Conservation (phyloP, 768 basidiomycete genomes). For the Auricularia heimuer region DNA sequence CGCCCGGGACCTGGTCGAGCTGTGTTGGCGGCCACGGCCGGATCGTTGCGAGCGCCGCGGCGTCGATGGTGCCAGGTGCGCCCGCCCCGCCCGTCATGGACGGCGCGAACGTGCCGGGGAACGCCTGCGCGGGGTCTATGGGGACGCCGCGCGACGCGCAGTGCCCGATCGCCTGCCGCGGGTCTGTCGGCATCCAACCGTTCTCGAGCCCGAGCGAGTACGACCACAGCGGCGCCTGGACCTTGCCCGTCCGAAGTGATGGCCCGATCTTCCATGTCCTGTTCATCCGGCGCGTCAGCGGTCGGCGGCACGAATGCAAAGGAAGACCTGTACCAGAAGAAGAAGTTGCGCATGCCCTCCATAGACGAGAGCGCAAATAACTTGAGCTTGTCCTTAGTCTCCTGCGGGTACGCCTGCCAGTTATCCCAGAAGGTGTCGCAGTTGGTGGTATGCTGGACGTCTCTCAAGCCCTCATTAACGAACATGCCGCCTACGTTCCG, state of each 20-base stretch:
- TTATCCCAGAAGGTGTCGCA: not conserved
- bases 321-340: constrained; percentile 43
- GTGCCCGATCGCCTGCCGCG: constrained; percentile 51
- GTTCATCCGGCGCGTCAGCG: constrained; percentile 28
- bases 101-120: constrained; percentile 43
- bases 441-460: not conserved
- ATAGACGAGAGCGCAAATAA: constrained; percentile 46
- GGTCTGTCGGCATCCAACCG: constrained; percentile 74
- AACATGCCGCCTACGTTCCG: not conserved
- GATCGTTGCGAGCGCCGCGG: constrained; percentile 32
- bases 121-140: constrained; percentile 17
- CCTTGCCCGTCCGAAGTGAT: constrained; percentile 20
- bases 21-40: constrained; percentile 45
- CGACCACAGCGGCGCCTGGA: constrained; percentile 52
- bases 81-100: constrained; percentile 63
- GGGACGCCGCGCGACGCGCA: constrained; percentile 34
- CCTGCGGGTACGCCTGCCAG: not conserved
- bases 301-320: constrained; percentile 17
- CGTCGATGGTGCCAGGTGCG: constrained; percentile 35
- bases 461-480: not conserved
- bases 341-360: constrained; percentile 60
- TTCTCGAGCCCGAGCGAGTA: constrained; percentile 59
- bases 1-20: constrained; percentile 20
- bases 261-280: constrained; percentile 34
- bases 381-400: constrained; percentile 40